A percentile compares a stretch with the other conserved stretches of the same genome.
Evolutionary conservation across 805 yeast species (phyloP).

Genomic region (Pichia sporocuriosa): DNA sequence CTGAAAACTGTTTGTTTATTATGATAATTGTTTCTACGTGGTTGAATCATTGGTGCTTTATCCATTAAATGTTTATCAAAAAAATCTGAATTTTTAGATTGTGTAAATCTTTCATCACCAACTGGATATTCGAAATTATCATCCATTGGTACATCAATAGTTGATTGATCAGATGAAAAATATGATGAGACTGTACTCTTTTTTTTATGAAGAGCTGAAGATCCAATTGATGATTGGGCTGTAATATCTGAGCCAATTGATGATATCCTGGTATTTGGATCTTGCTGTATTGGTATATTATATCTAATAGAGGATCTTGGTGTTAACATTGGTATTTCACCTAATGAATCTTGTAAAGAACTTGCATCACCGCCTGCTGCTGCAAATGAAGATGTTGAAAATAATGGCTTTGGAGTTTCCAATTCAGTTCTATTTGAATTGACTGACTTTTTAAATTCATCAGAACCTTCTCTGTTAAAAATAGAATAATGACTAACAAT

Average conservation of each 20-base stretch:
- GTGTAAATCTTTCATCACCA: conserved; percentile 12
- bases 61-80: conserved; percentile 12
- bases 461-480: conserved; percentile 20
- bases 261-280: conserved; percentile 16
- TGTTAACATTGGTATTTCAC: conserved; percentile 20
- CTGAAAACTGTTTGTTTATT: conserved; percentile 55
- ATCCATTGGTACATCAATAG: conserved; percentile 14
- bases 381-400: conserved; percentile 55
- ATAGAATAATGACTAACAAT: conserved; percentile 31
- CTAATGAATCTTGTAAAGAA: conserved; percentile 17
- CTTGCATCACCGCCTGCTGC: conserved; percentile 38
- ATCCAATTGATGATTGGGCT: conserved; percentile 12
- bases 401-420: conserved; percentile 61
- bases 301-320: conserved; percentile 13
- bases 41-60: conserved; percentile 26
- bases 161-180: conserved; percentile 19
- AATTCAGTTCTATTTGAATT: conserved; percentile 35
- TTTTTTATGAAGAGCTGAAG: conserved; percentile 14
- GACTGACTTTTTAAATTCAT: conserved; percentile 32
- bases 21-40: conserved; percentile 31
- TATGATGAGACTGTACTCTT: conserved; percentile 14
- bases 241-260: conserved; percentile 17
- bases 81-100: conserved; percentile 6
- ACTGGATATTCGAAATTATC: conserved; percentile 18
- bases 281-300: conserved; percentile 11